phyloP scores from a whole-genome alignment of 2,329 filamentous ascomycete genomes.

The Scedosporium apiospermum region DNA sequence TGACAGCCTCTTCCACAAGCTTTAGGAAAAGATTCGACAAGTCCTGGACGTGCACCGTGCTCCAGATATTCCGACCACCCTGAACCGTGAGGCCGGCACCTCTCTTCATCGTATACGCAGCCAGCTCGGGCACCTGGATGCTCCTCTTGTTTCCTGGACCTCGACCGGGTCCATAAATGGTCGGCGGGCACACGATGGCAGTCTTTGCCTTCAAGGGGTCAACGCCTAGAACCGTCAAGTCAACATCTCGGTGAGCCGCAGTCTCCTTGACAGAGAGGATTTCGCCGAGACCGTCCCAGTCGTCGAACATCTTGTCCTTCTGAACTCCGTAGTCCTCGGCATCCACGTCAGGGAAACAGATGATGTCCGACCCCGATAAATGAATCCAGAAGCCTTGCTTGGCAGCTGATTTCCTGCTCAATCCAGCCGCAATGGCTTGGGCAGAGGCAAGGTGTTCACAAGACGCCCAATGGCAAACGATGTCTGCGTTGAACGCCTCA shows the following conservation, averaged over 20 bases:
- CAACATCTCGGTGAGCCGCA: slow-evolving; percentile 51
- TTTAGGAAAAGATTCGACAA: slow-evolving; percentile 31
- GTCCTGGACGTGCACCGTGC: slow-evolving; percentile 42
- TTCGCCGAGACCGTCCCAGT: slow-evolving; percentile 42
- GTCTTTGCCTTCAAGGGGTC: slow-evolving; percentile 27
- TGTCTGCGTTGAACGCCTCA: slow-evolving; percentile 39
- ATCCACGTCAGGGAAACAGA: too few relatives aligned
- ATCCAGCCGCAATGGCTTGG: slow-evolving; percentile 23
- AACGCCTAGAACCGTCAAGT: slow-evolving; percentile 50
- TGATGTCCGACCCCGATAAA: too few relatives aligned
- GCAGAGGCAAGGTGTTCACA: slow-evolving; percentile 11
- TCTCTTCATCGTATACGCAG: slow-evolving; percentile 27
- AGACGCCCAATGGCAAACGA: slow-evolving; percentile 33
- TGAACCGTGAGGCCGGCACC: slow-evolving; percentile 34
- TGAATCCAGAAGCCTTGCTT: too few relatives aligned
- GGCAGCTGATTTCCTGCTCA: too few relatives aligned
- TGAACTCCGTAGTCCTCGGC: slow-evolving; percentile 23
- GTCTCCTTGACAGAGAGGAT: slow-evolving; percentile 34
- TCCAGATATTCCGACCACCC: slow-evolving; percentile 37
- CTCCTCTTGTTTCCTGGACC: slow-evolving; percentile 39
- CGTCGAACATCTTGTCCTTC: slow-evolving; percentile 50
- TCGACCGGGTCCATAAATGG: slow-evolving; percentile 41
- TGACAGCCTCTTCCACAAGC: slow-evolving; percentile 39
- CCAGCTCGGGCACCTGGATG: slow-evolving; percentile 37
- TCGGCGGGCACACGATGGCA: slow-evolving; percentile 38